Evolutionary conservation across 2,329 filamentous ascomycete genomes (phyloP).

Genomic region (Colletotrichum aenigma): DNA sequence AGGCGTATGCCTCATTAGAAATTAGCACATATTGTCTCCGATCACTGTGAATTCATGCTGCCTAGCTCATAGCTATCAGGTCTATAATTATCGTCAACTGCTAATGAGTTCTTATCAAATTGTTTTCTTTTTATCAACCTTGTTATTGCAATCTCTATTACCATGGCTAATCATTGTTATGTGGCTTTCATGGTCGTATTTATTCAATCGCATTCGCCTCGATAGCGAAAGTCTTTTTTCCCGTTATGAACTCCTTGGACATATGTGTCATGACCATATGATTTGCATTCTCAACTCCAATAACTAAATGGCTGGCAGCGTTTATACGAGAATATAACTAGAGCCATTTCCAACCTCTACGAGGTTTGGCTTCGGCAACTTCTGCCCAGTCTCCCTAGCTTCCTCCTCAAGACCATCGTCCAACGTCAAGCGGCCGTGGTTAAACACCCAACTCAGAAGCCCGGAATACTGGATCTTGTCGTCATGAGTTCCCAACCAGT

Average conservation of each 20-base stretch:
- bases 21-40: neutral
- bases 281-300: neutral
- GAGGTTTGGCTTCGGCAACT: neutral
- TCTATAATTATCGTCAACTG: neutral
- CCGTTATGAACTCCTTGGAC: neutral
- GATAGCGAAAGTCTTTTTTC: neutral
- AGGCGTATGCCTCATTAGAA: neutral
- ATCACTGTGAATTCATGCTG: neutral
- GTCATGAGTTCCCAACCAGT: constrained; percentile 2
- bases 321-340: neutral
- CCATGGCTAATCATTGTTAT: neutral
- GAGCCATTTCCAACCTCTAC: neutral
- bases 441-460: neutral
- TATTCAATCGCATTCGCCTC: neutral
- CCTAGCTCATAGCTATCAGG: rapidly evolving
- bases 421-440: neutral
- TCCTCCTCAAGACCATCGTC: neutral
- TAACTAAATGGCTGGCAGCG: neutral
- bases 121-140: neutral
- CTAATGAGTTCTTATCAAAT: neutral
- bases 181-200: neutral
- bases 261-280: neutral
- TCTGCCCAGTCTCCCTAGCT: neutral
- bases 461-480: neutral
- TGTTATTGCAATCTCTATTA: neutral